Conservation (phyloP, 495 filamentous ascomycete genomes). For the Aspergillus cristatus region DNA sequence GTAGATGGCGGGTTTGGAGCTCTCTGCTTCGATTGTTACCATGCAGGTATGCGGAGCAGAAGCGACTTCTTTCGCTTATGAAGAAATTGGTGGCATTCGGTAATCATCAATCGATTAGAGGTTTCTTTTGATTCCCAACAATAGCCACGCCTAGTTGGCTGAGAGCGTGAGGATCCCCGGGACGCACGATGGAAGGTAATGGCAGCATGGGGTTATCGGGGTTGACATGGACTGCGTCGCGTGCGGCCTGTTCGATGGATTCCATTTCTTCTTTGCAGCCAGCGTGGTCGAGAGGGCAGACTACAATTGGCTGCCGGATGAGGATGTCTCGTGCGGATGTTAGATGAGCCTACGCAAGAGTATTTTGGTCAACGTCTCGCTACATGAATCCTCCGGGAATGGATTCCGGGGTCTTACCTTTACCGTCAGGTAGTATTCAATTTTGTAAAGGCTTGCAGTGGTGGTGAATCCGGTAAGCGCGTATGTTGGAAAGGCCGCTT, state of each 20-base stretch:
- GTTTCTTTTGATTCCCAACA: constrained; percentile 78
- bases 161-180: constrained; percentile 67
- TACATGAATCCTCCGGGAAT: too few relatives aligned
- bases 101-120: constrained; percentile 64
- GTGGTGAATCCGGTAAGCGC: constrained; percentile 87
- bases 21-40: too few relatives aligned
- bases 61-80: too few relatives aligned
- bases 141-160: constrained; percentile 72
- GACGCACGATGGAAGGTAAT: constrained; percentile 67
- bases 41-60: too few relatives aligned
- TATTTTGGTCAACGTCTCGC: too few relatives aligned
- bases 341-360: constrained; percentile 84
- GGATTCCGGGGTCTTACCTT: constrained; percentile 52
- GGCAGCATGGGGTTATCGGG: constrained; percentile 85
- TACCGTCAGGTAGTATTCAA: constrained; percentile 91
- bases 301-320: constrained; percentile 87
- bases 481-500: constrained; percentile 82
- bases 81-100: too few relatives aligned
- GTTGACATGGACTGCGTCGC: constrained; percentile 79
- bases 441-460: constrained; percentile 89
- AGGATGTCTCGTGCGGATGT: constrained; percentile 84
- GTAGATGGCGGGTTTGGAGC: too few relatives aligned
- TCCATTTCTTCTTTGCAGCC: constrained; percentile 98
- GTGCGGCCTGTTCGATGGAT: constrained; percentile 88
- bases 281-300: constrained; percentile 90